A percentile compares a stretch with the other conserved stretches of the same genome.
These are phyloP conservation scores for Pseudocercospora macadamiae DNA, from an alignment of 2,329 filamentous ascomycete genomes.

Conservation along the genomic window DNA sequence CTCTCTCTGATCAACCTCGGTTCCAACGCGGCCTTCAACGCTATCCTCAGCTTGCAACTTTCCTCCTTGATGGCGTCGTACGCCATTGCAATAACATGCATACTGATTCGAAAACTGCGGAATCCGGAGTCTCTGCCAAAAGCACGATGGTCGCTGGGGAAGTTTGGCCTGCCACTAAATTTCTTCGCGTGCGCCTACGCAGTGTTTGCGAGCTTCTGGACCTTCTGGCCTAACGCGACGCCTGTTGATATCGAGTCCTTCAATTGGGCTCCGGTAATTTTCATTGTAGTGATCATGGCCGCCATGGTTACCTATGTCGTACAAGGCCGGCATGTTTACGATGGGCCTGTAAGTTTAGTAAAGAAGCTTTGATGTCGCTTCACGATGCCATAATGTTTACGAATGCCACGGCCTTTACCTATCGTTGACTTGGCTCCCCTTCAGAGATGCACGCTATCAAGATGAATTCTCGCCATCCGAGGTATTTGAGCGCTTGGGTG, in stretches of 20 bases:
- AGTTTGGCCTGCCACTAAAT: constrained; percentile 19
- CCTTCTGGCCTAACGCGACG: constrained; percentile 26
- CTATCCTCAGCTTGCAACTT: constrained; percentile 24
- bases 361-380: constrained; percentile 20
- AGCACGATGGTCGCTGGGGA: constrained; percentile 30
- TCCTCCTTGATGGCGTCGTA: constrained; percentile 29
- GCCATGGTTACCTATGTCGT: constrained; percentile 26
- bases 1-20: constrained; percentile 28
- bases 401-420: neutral
- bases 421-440: no score
- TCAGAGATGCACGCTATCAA: no score
- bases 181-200: constrained; percentile 21
- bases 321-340: constrained; percentile 24
- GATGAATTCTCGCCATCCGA: no score
- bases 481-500: no score
- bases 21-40: constrained; percentile 27
- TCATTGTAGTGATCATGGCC: constrained; percentile 19
- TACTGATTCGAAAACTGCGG: constrained; percentile 23
- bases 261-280: constrained; percentile 28
- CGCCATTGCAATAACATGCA: constrained; percentile 27
- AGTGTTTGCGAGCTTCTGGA: constrained; percentile 27
- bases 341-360: constrained; percentile 25
- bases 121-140: constrained; percentile 26
- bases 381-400: neutral
- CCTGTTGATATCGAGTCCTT: constrained; percentile 19